A percentile compares a stretch with the other conserved stretches of the same genome.
These are phyloP conservation scores for Pseudoturritis turrita DNA, from an alignment of 345 rosid genomes.

Conservation along the genomic window DNA sequence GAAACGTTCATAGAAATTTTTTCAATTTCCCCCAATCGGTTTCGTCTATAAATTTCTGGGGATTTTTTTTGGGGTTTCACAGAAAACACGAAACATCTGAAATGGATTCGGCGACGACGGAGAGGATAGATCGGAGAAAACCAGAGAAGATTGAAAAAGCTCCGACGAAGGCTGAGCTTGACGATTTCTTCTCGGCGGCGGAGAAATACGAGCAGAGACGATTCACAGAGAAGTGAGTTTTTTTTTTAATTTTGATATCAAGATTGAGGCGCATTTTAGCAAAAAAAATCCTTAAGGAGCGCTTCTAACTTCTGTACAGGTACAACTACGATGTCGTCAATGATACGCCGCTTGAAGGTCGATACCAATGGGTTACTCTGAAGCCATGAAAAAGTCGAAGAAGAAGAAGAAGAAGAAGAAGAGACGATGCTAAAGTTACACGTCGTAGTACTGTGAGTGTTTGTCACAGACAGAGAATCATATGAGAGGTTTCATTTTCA, in stretches of 20 bases:
- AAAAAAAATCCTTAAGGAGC: neutral
- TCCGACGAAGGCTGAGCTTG: conserved; percentile 43
- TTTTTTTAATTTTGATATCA: too few relatives aligned
- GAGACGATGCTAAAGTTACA: conserved; percentile 18
- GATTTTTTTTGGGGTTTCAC: neutral
- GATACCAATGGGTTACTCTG: conserved; percentile 58
- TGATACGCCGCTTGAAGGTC: conserved; percentile 62
- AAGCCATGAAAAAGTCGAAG: conserved; percentile 33
- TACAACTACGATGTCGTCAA: conserved; percentile 64
- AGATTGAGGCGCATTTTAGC: conserved; percentile 10
- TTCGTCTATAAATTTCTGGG: neutral
- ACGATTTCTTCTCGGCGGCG: conserved; percentile 38
- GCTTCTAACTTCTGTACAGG: conserved; percentile 28
- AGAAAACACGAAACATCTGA: conserved; percentile 18
- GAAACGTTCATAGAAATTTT: neutral
- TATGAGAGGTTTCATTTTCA: neutral
- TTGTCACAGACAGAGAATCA: conserved; percentile 13
- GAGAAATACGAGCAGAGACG: conserved; percentile 42
- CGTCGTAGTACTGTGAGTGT: conserved; percentile 18
- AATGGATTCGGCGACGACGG: conserved; percentile 26
- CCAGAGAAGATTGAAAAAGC: neutral
- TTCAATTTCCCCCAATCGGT: neutral
- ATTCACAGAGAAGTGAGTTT: conserved; percentile 48
- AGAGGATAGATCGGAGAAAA: neutral
- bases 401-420: neutral